Percentiles rank a stretch among this genome's conserved stretches.
Conservation (phyloP, 2,329 filamentous ascomycete genomes). For the Incumbomyces delicatus region DNA sequence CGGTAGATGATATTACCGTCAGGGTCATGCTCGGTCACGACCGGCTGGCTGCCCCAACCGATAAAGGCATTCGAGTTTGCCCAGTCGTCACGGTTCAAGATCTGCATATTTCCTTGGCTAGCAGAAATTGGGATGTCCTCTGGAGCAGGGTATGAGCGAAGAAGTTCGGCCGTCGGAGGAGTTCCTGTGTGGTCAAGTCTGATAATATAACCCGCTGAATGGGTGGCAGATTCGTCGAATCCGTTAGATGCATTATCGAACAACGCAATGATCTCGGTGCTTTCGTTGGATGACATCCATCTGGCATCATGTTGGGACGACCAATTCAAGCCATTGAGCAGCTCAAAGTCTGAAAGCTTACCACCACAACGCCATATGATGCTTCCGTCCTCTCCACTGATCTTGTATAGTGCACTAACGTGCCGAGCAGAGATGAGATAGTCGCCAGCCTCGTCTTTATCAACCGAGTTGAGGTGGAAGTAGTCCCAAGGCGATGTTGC, state of each 20-base stretch:
- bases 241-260: constrained; percentile 36
- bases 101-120: constrained; percentile 30
- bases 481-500: constrained; percentile 37
- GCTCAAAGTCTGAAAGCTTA: constrained; percentile 22
- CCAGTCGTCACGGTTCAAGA: constrained; percentile 16
- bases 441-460: constrained; percentile 32
- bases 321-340: constrained; percentile 23
- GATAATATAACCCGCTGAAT: constrained; percentile 32
- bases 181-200: constrained; percentile 28
- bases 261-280: constrained; percentile 30
- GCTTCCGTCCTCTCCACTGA: constrained; percentile 30
- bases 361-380: constrained; percentile 32
- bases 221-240: constrained; percentile 29
- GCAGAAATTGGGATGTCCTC: constrained; percentile 45
- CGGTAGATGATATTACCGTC: constrained; percentile 29
- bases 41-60: constrained; percentile 34
- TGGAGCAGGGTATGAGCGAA: constrained; percentile 47
- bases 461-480: constrained; percentile 36
- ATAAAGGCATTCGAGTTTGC: constrained; percentile 30
- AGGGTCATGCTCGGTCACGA: constrained; percentile 31
- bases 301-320: constrained; percentile 36
- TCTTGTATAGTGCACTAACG: constrained; percentile 32
- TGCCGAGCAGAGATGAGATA: constrained; percentile 35
- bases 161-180: constrained; percentile 37
- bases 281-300: constrained; percentile 30